Evolutionary conservation across 208 protist species (phyloP).

Genomic region (Trypanosoma melophagium): DNA sequence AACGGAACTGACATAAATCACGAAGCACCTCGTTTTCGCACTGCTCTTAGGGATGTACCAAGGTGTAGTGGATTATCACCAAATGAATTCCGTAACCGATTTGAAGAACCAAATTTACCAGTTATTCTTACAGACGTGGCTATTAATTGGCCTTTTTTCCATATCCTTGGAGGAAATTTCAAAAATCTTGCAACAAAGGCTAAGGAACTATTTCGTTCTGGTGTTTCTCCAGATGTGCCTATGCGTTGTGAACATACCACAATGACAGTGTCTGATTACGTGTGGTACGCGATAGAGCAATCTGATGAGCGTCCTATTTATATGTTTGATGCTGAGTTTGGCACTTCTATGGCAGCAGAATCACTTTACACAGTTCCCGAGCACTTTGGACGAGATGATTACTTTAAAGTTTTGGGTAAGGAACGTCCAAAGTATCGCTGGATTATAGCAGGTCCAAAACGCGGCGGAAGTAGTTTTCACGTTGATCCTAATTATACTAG

Average conservation of each 20-base stretch:
- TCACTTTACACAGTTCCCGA: slow-evolving; percentile 75
- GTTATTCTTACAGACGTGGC: slow-evolving; percentile 79
- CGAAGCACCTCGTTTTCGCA: slow-evolving; percentile 41
- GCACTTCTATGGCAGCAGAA: slow-evolving; percentile 48
- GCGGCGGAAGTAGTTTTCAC: slow-evolving; percentile 88
- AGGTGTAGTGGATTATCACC: slow-evolving; percentile 52
- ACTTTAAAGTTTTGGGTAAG: slow-evolving; percentile 70
- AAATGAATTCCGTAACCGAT: slow-evolving; percentile 66
- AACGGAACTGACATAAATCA: neutral
- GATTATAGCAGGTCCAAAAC: slow-evolving; percentile 84
- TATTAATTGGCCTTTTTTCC: slow-evolving; percentile 80
- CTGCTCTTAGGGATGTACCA: slow-evolving; percentile 60
- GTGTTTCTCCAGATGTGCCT: slow-evolving; percentile 40
- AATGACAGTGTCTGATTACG: slow-evolving; percentile 85
- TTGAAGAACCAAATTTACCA: slow-evolving; percentile 68
- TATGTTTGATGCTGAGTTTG: slow-evolving; percentile 90
- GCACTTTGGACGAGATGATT: slow-evolving; percentile 82
- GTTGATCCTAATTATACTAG: slow-evolving; percentile 88
- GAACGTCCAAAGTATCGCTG: slow-evolving; percentile 84
- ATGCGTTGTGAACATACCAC: slow-evolving; percentile 87
- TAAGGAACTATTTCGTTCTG: slow-evolving; percentile 38
- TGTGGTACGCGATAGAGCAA: slow-evolving; percentile 74
- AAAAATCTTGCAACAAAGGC: slow-evolving; percentile 59
- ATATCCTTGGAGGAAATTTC: slow-evolving; percentile 68
- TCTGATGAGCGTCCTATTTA: slow-evolving; percentile 89